phyloP scores from a whole-genome alignment of 2,329 filamentous ascomycete genomes.

The Didymella lethalis region DNA sequence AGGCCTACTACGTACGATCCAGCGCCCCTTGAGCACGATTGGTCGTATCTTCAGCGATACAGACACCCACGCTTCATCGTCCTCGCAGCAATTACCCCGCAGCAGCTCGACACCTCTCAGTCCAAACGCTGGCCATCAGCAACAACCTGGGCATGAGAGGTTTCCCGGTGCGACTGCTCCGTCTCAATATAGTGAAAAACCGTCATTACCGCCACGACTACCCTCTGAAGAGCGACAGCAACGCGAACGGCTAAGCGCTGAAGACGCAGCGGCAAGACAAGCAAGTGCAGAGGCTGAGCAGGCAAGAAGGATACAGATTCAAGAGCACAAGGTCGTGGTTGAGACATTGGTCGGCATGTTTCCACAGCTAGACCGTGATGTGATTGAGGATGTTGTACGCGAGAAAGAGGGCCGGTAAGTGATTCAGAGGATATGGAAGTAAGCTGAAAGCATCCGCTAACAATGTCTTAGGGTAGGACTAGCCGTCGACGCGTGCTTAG shows the following conservation, averaged over 20 bases:
- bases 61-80: conserved; percentile 30
- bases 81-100: conserved; percentile 55
- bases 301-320: conserved; percentile 79
- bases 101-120: conserved; percentile 60
- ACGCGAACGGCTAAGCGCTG: conserved; percentile 65
- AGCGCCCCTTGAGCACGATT: conserved; percentile 88
- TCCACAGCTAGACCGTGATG: conserved; percentile 88
- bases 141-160: conserved; percentile 53
- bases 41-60: conserved; percentile 92
- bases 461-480: conserved; percentile 50
- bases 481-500: conserved; percentile 59
- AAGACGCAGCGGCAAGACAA: conserved; percentile 88
- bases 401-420: conserved; percentile 92
- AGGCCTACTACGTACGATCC: conserved; percentile 87
- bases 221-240: conserved; percentile 28
- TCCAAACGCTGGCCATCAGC: conserved; percentile 48
- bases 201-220: conserved; percentile 12
- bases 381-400: conserved; percentile 96
- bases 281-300: conserved; percentile 90
- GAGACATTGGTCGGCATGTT: conserved; percentile 98
- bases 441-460: conserved; percentile 3
- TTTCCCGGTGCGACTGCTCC: conserved; percentile 21
- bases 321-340: conserved; percentile 89
- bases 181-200: conserved; percentile 21
- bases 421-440: conserved; percentile 27